Evolutionary conservation across 257 asterid species (phyloP).

Genomic region (Dorcoceras hygrometricum): DNA sequence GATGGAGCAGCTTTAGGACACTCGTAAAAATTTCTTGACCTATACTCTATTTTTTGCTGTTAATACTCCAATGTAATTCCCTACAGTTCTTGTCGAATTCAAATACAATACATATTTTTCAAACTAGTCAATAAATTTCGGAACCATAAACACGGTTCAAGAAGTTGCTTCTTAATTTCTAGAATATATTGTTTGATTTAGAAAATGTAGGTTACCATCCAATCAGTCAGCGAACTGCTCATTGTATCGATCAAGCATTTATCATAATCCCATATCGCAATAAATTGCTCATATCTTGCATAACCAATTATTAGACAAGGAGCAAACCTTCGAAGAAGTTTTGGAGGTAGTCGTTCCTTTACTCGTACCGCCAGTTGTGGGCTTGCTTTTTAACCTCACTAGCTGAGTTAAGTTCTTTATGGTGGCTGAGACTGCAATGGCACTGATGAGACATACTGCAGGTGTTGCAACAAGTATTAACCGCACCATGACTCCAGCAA

Average conservation of each 20-base stretch:
- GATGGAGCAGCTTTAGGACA: no score
- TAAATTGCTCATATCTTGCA: conserved; percentile 6
- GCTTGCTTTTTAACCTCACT: conserved; percentile 71
- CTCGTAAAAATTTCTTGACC: no score
- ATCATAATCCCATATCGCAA: conserved; percentile 6
- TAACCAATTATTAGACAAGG: conserved; percentile 14
- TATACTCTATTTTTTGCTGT: neutral
- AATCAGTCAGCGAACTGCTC: neutral
- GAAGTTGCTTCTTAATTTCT: neutral
- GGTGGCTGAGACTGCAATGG: conserved; percentile 97
- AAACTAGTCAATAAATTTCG: neutral
- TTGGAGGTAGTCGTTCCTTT: conserved; percentile 70
- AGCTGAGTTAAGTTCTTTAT: conserved; percentile 83
- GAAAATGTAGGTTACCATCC: neutral
- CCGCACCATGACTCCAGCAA: conserved; percentile 99
- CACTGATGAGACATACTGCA: conserved; percentile 95
- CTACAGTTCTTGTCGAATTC: neutral
- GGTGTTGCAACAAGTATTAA: conserved; percentile 97
- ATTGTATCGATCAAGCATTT: neutral
- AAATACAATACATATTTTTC: neutral
- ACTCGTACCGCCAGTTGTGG: conserved; percentile 46
- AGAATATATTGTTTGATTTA: neutral
- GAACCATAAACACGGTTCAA: neutral
- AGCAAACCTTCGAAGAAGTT: conserved; percentile 76
- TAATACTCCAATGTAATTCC: neutral